Conservation (phyloP, 768 basidiomycete genomes). For the Nidularia sp. region DNA sequence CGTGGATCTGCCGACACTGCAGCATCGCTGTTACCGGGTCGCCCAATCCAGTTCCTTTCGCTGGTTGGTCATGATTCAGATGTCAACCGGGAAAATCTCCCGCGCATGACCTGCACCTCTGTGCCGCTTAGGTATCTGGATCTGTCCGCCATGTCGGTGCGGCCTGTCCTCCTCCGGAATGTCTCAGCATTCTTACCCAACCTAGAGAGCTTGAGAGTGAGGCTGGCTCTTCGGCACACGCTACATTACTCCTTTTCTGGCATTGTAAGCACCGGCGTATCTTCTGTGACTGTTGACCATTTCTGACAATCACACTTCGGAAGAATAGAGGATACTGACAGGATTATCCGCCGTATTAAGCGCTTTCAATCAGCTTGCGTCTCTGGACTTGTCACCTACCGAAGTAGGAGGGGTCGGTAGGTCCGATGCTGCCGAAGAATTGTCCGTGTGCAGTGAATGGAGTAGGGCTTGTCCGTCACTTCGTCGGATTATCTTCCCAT, state of each 20-base stretch:
- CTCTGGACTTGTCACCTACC: constrained; percentile 61
- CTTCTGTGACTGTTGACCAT: not conserved
- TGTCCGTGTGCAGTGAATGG: constrained; percentile 51
- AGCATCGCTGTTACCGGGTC: constrained; percentile 54
- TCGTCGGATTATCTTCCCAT: constrained; percentile 51
- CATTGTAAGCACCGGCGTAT: constrained; percentile 44
- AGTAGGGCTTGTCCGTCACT: constrained; percentile 48
- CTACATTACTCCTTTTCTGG: constrained; percentile 61
- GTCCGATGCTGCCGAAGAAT: constrained; percentile 43
- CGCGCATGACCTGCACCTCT: constrained; percentile 41
- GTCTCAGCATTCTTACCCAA: constrained; percentile 47
- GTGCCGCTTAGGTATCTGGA: constrained; percentile 51
- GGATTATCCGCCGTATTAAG: constrained; percentile 56
- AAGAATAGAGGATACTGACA: constrained; percentile 48
- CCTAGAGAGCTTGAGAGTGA: constrained; percentile 48
- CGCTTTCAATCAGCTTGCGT: constrained; percentile 42
- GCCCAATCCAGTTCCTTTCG: constrained; percentile 52
- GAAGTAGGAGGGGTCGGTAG: constrained; percentile 40
- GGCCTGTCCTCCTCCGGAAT: constrained; percentile 52
- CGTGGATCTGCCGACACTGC: constrained; percentile 59
- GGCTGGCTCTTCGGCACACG: constrained; percentile 61
- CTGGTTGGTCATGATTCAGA: constrained; percentile 56
- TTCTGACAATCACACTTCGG: constrained; percentile 4
- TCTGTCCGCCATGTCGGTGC: constrained; percentile 55
- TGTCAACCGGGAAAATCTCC: constrained; percentile 48